Evolutionary conservation across 2,329 filamentous ascomycete species (phyloP).

Genomic region (Triangularia setosa): DNA sequence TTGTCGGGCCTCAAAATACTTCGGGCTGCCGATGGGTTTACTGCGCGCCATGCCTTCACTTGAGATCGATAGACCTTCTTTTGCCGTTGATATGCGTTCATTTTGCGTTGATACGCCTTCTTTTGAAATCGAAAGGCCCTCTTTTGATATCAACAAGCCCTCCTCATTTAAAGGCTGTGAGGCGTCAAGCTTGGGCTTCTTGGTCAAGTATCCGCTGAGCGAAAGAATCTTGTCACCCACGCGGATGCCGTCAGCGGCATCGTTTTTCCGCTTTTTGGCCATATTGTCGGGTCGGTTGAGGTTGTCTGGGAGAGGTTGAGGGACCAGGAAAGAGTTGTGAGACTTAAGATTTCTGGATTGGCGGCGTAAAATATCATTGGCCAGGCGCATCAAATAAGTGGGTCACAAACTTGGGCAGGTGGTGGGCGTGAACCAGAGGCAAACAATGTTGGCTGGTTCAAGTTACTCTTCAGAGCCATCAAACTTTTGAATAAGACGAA

Average conservation of each 20-base stretch:
- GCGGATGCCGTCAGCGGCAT: slow-evolving; percentile 40
- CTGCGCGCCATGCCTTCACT: background rate
- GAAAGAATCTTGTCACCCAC: slow-evolving; percentile 48
- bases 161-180: background rate
- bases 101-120: background rate
- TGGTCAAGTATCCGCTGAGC: slow-evolving; percentile 45
- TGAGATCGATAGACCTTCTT: background rate
- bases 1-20: slow-evolving; percentile 50
- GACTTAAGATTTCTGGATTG: background rate
- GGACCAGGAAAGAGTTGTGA: background rate
- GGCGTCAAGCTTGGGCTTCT: background rate
- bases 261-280: slow-evolving; percentile 32
- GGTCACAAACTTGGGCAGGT: no score
- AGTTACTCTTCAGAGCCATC: no score
- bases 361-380: background rate
- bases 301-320: background rate
- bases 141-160: slow-evolving; percentile 5
- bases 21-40: slow-evolving; percentile 27
- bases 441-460: no score
- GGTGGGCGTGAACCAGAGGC: no score
- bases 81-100: background rate
- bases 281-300: slow-evolving; percentile 11
- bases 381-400: background rate
- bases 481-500: no score
- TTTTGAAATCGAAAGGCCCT: background rate